These are phyloP conservation scores for Ophiostoma ulmi DNA, from an alignment of 2,329 filamentous ascomycete genomes.

Conservation along the genomic window DNA sequence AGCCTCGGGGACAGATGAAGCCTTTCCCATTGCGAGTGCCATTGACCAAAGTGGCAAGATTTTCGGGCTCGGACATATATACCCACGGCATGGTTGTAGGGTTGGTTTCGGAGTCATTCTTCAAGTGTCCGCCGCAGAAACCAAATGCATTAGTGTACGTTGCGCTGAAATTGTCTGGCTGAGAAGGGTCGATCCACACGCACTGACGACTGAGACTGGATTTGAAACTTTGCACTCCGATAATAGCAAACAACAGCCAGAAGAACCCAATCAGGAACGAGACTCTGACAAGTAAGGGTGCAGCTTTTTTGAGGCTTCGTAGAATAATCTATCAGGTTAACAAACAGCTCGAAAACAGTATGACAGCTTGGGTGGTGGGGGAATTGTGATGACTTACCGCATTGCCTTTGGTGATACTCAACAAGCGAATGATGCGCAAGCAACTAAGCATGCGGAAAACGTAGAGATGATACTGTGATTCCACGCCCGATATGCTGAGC, in stretches of 20 bases:
- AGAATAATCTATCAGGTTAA: constrained; percentile 65
- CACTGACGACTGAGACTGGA: constrained; percentile 72
- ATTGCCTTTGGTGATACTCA: constrained; percentile 88
- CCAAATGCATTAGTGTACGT: constrained; percentile 61
- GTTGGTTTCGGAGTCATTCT: constrained; percentile 48
- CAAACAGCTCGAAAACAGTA: background rate
- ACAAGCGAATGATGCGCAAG: constrained; percentile 82
- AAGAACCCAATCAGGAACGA: constrained; percentile 95
- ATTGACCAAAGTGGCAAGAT: constrained; percentile 44
- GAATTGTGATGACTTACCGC: constrained; percentile 52
- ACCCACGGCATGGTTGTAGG: constrained; percentile 60
- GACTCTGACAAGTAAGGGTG: constrained; percentile 84
- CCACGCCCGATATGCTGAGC: constrained; percentile 64
- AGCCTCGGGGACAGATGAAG: constrained; percentile 79
- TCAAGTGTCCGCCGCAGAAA: constrained; percentile 81
- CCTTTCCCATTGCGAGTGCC: constrained; percentile 64
- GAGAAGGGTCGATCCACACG: constrained; percentile 65
- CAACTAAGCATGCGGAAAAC: constrained; percentile 97
- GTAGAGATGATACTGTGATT: constrained; percentile 67
- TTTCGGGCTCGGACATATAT: constrained; percentile 35
- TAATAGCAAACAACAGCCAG: constrained; percentile 94
- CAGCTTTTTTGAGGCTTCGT: constrained; percentile 89
- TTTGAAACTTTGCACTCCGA: constrained; percentile 95
- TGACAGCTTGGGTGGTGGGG: too few relatives aligned
- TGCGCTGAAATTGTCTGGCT: constrained; percentile 49